phyloP scores from a whole-genome alignment of 352 stramenopile species.

The Phytophthora nicotianae region DNA sequence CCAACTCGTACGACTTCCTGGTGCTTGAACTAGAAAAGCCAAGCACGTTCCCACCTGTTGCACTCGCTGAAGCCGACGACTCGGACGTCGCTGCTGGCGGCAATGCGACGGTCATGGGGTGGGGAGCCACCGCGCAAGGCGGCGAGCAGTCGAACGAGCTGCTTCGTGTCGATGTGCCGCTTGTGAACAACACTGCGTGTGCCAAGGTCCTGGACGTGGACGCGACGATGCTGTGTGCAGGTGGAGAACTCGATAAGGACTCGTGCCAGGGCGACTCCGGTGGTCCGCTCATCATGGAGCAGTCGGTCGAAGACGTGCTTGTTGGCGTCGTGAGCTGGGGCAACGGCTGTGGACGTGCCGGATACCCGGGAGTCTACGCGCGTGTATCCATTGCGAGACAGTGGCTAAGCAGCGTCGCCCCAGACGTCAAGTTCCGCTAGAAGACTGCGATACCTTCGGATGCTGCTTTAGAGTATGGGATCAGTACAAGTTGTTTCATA shows the following conservation, averaged over 20 bases:
- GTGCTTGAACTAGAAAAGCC: slow-evolving; percentile 53
- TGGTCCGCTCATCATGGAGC: slow-evolving; percentile 27
- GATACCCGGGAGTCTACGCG: slow-evolving; percentile 58
- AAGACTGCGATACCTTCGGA: background rate
- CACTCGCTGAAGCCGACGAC: slow-evolving; percentile 34
- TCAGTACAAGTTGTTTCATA: too few species aligned
- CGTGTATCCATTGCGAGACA: slow-evolving; percentile 41
- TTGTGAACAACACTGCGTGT: slow-evolving; percentile 54
- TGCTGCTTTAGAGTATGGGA: background rate
- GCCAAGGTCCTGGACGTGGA: slow-evolving; percentile 38
- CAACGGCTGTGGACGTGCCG: slow-evolving; percentile 45
- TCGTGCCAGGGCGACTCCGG: slow-evolving; percentile 61
- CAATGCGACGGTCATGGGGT: slow-evolving; percentile 52
- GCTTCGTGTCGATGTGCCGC: slow-evolving; percentile 44
- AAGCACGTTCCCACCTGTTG: slow-evolving; percentile 45
- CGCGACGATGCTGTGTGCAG: slow-evolving; percentile 65
- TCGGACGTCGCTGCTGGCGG: slow-evolving; percentile 26
- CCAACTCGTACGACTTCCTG: slow-evolving; percentile 60
- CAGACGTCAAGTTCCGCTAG: slow-evolving; percentile 23
- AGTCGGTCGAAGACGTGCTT: slow-evolving; percentile 39
- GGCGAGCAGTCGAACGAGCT: slow-evolving; percentile 37
- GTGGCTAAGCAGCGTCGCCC: slow-evolving; percentile 34
- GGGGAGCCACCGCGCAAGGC: slow-evolving; percentile 32
- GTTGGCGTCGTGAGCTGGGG: slow-evolving; percentile 69
- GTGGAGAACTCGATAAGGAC: slow-evolving; percentile 47